Conservation (phyloP, 352 stramenopile species). For the Thalassiosira pacifica region DNA sequence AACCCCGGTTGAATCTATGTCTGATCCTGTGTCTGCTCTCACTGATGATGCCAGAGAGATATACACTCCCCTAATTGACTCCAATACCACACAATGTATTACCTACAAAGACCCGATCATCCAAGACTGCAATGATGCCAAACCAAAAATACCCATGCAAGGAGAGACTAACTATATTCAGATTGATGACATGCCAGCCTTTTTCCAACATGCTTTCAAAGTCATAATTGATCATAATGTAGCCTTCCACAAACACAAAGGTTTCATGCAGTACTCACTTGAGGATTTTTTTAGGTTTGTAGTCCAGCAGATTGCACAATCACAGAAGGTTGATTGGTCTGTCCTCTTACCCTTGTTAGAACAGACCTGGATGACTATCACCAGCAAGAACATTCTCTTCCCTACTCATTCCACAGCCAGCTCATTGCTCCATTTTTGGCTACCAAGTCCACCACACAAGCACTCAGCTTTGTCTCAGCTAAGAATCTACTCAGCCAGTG, state of each 20-base stretch:
- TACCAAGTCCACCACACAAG: slow-evolving; percentile 4
- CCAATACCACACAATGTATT: too few relatives aligned
- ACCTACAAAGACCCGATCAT: too few relatives aligned
- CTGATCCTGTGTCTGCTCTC: neutral
- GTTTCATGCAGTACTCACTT: neutral
- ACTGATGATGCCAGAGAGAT: too few relatives aligned
- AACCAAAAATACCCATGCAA: too few relatives aligned
- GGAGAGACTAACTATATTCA: too few relatives aligned
- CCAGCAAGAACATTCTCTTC: slow-evolving; percentile 7
- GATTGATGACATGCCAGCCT: neutral
- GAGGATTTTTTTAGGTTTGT: neutral
- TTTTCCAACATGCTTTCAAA: slow-evolving; percentile 1
- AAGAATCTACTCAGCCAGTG: slow-evolving; percentile 14
- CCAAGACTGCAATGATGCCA: too few relatives aligned
- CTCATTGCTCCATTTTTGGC: slow-evolving; percentile 4
- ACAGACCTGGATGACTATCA: neutral
- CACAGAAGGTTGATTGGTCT: neutral
- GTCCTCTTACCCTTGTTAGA: neutral
- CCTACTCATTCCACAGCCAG: slow-evolving; percentile 6
- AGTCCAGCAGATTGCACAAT: neutral
- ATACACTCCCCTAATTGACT: neutral
- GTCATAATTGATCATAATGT: slow-evolving; percentile 24
- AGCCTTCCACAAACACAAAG: slow-evolving; percentile 20
- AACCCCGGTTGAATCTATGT: neutral
- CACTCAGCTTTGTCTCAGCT: neutral